These are phyloP conservation scores for Coemansia sp. DNA, from an alignment of 192 early-diverging fungal genomes.

Conservation along the genomic window DNA sequence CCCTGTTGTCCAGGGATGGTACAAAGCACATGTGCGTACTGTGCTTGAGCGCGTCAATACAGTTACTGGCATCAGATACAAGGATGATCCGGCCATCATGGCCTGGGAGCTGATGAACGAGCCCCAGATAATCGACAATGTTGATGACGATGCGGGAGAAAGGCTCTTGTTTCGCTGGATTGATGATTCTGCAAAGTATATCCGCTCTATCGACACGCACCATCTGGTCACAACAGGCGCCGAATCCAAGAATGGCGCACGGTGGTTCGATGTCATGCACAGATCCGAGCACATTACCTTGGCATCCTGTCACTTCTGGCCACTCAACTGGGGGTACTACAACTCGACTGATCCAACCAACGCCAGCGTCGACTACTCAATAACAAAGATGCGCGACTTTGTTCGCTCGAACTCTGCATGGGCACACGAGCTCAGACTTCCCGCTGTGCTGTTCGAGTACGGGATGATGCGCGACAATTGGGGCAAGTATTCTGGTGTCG, in stretches of 20 bases:
- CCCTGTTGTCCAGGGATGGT: slow-evolving; percentile 40
- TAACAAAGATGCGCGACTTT: slow-evolving; percentile 46
- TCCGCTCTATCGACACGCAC: slow-evolving; percentile 54
- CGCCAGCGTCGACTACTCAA: slow-evolving; percentile 37
- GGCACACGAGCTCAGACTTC: slow-evolving; percentile 55
- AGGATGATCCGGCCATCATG: slow-evolving; percentile 62
- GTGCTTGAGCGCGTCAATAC: slow-evolving; percentile 56
- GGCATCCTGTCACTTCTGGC: slow-evolving; percentile 59
- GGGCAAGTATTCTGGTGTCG: slow-evolving; percentile 22
- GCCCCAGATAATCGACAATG: slow-evolving; percentile 55
- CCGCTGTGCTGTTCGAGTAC: slow-evolving; percentile 61
- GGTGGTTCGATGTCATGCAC: slow-evolving; percentile 60
- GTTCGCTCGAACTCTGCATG: slow-evolving; percentile 52
- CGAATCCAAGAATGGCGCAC: slow-evolving; percentile 61
- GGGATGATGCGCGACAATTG: slow-evolving; percentile 57
- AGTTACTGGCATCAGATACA: slow-evolving; percentile 55
- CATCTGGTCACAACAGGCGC: slow-evolving; percentile 66
- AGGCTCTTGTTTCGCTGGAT: slow-evolving; percentile 53
- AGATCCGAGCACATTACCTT: slow-evolving; percentile 48
- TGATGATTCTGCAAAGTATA: slow-evolving; percentile 48
- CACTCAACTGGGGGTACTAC: slow-evolving; percentile 62
- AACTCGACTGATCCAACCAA: slow-evolving; percentile 49
- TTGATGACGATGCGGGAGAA: not conserved
- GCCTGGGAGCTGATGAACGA: slow-evolving; percentile 76
- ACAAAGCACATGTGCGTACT: slow-evolving; percentile 47